Conservation (phyloP, 495 filamentous ascomycete species). For the Aspergillus sclerotioniger region DNA sequence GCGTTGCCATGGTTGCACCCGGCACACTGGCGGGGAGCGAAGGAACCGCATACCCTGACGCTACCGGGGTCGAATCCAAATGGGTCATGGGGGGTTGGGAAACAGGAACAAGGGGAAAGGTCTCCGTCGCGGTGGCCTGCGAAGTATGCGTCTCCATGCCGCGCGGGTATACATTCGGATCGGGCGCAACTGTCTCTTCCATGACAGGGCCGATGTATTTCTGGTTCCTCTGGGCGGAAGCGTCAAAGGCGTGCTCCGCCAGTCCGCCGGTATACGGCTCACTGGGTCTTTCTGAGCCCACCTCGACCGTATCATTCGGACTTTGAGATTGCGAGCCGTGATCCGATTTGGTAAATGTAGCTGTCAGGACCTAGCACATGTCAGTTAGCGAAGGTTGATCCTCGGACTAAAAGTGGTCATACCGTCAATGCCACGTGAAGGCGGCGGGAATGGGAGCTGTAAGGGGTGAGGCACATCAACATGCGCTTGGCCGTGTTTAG, state of each 20-base stretch:
- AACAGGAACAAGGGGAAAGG: neutral
- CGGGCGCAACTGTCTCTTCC: neutral
- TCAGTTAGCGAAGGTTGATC: neutral
- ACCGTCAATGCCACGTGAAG: constrained; percentile 8
- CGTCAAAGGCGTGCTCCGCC: neutral
- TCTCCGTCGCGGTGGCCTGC: neutral
- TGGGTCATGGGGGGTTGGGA: neutral
- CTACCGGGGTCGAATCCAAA: neutral
- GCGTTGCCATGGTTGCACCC: neutral
- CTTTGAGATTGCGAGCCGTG: neutral
- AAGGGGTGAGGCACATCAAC: constrained; percentile 1
- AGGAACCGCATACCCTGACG: neutral
- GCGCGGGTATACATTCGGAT: neutral
- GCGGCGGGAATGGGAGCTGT: constrained; percentile 4
- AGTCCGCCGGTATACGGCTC: neutral
- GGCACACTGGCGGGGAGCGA: neutral
- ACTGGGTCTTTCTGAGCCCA: neutral
- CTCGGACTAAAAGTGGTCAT: neutral
- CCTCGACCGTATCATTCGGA: neutral
- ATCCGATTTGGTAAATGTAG: neutral
- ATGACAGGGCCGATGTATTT: neutral
- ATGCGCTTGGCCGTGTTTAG: constrained; percentile 7
- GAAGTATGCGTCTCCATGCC: neutral
- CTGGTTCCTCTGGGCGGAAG: neutral
- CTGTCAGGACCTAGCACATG: neutral